Base-by-base conservation (phyloP, 2,329 filamentous ascomycete species). In the Malbranchea cinnamomea region DNA sequence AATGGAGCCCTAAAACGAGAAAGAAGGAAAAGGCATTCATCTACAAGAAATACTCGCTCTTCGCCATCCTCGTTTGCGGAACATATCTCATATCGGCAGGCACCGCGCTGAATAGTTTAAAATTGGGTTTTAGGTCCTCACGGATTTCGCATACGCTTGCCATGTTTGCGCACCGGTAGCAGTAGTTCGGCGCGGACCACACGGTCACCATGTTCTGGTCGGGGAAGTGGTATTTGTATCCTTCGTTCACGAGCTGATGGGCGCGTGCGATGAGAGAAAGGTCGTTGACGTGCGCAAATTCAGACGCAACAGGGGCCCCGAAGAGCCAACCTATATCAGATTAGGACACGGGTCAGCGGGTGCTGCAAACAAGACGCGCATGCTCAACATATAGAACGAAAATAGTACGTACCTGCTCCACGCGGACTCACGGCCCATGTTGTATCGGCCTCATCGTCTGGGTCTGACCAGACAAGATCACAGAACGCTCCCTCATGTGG, bases 241-340 rank as follows among this genome's bases (percentile, higher is more conserved):
- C 89, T 58, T 98, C 89, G 87, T 95, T 98, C 37, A 98, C 89
- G 54, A 98, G 65, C 63, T 98, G 89, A 67, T 98, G 89, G 33
- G 89, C 89, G 58, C 89, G 72, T 37, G 89, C 89, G 51, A 98
- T 91, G 39, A 95, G 67, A 32, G 87, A 95, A 59, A 98, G 63
- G 34, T 85, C 87, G 50, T 98, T 98, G 68, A 95, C 95, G 56
- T 95, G 87, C 60, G 95, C 95, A 65, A 98, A 98, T 1, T 87
- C 87, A 62, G 98, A 87, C 20, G 38, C 38, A 10, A 41, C 37
- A 12, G 37, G 35, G 28, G 33, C 35, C 19, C 38, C 38, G 14
- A 41, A 41, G 10, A 41, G 24, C 38, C 38, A 41, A 21, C 38
- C 38, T 41, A 30, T 4, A 11, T 6, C 6, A 31, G 10, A 9